Evolutionary conservation across 306 rosid genomes (phyloP), one percentile per base, ranked within the genome.

Genomic region (Prinsepia uniflora): DNA sequence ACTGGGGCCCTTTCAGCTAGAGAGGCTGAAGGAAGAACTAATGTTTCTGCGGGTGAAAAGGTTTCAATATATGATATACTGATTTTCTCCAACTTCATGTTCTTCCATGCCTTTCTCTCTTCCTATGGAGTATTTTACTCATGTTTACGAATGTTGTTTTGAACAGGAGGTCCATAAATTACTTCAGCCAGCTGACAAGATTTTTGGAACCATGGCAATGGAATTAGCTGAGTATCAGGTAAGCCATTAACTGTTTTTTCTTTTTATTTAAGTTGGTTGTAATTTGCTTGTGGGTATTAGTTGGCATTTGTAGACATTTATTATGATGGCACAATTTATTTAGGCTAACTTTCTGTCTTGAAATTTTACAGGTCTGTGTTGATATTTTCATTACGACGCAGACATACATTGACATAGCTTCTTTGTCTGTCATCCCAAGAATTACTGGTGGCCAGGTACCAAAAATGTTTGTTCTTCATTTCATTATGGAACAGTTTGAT

Each of bases 201-300:
- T 86, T 68, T 89, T 88, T 82, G 84, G 82, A 89, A 85, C 89
- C 63, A 82, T 94, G 84, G 97, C 98, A 45, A 86, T 81, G 72
- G 97, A 94, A 82, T 82, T 90, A 75, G 97, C 98, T 18, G 97
- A 90, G 84, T 89, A 82, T 78, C 98, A 94, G 97, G 97, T 93
- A 68, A 72, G 45, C 50, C 55, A 10, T 66, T 41, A 19, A 45
- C 30, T 49, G 19, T 55, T 72, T 77, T 79, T 66, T 57, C 70
- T 39, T 71, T 59, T 63, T 62, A 68, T 55, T 40, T 42, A 60
- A 71, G 63, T 74, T 56, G 63, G 63, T 63, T 47, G 68, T 75
- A 45, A 54, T 48, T 67, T 62, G 42, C 44, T 64, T 6, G 8
- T 30, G 24, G 39, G 67, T 47, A 6, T 22, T 54, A 53, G 65